Base-by-base conservation (phyloP, 352 stramenopile species). In the Globisporangium lucens region DNA sequence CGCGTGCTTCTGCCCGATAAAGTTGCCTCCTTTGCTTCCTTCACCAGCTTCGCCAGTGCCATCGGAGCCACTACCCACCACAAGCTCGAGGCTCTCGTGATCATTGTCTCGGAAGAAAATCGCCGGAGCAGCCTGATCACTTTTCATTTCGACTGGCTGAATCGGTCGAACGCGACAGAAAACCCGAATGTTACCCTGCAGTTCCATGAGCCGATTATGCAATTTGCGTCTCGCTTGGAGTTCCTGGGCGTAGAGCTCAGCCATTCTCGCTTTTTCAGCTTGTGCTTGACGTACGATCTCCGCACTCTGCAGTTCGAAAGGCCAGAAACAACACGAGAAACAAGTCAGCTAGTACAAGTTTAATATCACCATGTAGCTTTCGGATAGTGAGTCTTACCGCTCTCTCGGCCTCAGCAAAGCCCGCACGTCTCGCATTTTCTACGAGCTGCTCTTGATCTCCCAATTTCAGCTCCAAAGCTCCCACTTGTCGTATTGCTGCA, bases 101-200 rank as follows among this genome's bases (percentile, higher is more conserved):
- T 95, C 87, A 46, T 91, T 83, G 3, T 90, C 81, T 8, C 79
- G 82, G 57, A 92, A 94, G 63, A 82, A 89, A 5, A 94, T 85
- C 15, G 79, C 88, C 4, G 79, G 66, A 4, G 80, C 66, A 24
- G 79, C 80, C 35, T 93, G 82, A 8, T 92, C 86, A 15, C 74
- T 90, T 55, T 90, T 90, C 12, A 91, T 60, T 60, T 94, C 87
- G 12, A 91, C 75, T 2, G 79, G 75, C 57, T 91, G 79, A 61
- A 97, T 89, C 1, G 94, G 94, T 17, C 94, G 86, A 0, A 97
- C 87, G 30, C 93, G 86, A 64, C 90, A 98, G 61, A 98, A 97
- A 2, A 98, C 93, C 36, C 92, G 87, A 46, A 98, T 98, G 52
- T 98, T 98, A 12, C 93, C 94, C 60, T 96, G 89, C 2, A 98